These are phyloP conservation scores for Saccharomycopsis microspora DNA, from an alignment of 805 yeast species.

Conservation along the genomic window DNA sequence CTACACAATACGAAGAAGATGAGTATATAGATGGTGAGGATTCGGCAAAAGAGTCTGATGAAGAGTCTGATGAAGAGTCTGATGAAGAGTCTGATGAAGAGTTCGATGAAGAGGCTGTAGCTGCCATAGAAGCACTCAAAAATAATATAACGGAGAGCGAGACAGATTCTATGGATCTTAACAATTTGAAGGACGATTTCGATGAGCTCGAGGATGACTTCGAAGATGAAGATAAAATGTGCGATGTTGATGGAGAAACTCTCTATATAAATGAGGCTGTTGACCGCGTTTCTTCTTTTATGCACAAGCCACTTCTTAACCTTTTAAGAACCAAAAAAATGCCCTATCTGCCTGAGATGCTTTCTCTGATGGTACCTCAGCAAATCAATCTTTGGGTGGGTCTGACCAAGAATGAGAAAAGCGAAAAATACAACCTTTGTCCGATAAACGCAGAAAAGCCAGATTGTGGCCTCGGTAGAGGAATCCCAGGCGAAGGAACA, in stretches of 20 bases:
- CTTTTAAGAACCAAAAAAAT: slow-evolving; percentile 22
- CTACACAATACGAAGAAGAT: slow-evolving; percentile 45
- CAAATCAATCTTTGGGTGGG: slow-evolving; percentile 75
- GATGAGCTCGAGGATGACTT: slow-evolving; percentile 25
- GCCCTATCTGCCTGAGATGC: slow-evolving; percentile 32
- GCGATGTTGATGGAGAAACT: slow-evolving; percentile 20
- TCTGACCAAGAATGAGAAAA: slow-evolving; percentile 20
- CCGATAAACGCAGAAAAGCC: too few relatives aligned
- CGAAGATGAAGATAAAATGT: slow-evolving; percentile 17
- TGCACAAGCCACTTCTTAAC: slow-evolving; percentile 52
- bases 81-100: slow-evolving; percentile 17
- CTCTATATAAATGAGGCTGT: slow-evolving; percentile 25
- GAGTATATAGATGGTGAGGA: not conserved
- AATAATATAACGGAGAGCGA: slow-evolving; percentile 14
- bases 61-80: slow-evolving; percentile 23
- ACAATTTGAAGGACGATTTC: slow-evolving; percentile 38
- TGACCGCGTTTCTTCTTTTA: slow-evolving; percentile 35
- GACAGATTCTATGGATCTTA: slow-evolving; percentile 30
- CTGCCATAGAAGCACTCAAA: slow-evolving; percentile 2
- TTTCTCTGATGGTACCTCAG: slow-evolving; percentile 42
- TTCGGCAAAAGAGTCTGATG: not conserved
- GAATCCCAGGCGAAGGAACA: slow-evolving; percentile 44
- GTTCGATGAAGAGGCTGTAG: slow-evolving; percentile 15
- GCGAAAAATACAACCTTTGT: not conserved
- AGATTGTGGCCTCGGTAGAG: slow-evolving; percentile 38